Conservation (phyloP, 345 rosid species). For the Ricinus communis region DNA sequence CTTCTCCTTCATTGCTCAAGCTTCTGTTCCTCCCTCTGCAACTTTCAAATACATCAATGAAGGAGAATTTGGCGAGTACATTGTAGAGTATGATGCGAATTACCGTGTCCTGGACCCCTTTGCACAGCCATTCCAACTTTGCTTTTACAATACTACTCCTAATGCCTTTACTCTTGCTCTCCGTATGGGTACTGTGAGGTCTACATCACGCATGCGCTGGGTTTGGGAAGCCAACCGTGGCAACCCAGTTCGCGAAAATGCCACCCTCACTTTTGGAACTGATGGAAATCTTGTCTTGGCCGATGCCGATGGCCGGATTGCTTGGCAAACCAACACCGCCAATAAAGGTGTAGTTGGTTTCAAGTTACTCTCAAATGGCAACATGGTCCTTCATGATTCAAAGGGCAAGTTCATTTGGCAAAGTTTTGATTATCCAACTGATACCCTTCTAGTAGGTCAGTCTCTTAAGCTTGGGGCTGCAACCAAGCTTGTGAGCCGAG, state of each 20-base stretch:
- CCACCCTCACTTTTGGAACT: slow-evolving; percentile 28
- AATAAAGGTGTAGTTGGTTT: slow-evolving; percentile 27
- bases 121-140: slow-evolving; percentile 47
- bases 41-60: slow-evolving; percentile 37
- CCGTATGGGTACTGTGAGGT: slow-evolving; percentile 39
- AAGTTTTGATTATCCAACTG: slow-evolving; percentile 50
- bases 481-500: slow-evolving; percentile 53
- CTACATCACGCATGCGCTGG: slow-evolving; percentile 43
- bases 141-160: slow-evolving; percentile 60
- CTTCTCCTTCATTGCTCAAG: slow-evolving; percentile 20
- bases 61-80: slow-evolving; percentile 33
- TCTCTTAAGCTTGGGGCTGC: slow-evolving; percentile 31
- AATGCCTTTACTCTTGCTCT: slow-evolving; percentile 55
- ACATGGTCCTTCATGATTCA: slow-evolving; percentile 15
- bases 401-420: slow-evolving; percentile 20
- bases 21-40: slow-evolving; percentile 36
- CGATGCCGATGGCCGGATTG: slow-evolving; percentile 26
- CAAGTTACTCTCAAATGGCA: slow-evolving; percentile 1
- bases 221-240: slow-evolving; percentile 40
- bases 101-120: slow-evolving; percentile 27
- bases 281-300: slow-evolving; percentile 38
- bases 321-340: slow-evolving; percentile 36
- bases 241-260: slow-evolving; percentile 25
- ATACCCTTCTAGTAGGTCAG: slow-evolving; percentile 59
- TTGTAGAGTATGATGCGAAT: slow-evolving; percentile 38